A percentile compares a stretch with the other conserved stretches of the same genome.
Evolutionary conservation across 1,139 yeast genomes (phyloP).

Genomic region (Torulaspora pretoriensis): DNA sequence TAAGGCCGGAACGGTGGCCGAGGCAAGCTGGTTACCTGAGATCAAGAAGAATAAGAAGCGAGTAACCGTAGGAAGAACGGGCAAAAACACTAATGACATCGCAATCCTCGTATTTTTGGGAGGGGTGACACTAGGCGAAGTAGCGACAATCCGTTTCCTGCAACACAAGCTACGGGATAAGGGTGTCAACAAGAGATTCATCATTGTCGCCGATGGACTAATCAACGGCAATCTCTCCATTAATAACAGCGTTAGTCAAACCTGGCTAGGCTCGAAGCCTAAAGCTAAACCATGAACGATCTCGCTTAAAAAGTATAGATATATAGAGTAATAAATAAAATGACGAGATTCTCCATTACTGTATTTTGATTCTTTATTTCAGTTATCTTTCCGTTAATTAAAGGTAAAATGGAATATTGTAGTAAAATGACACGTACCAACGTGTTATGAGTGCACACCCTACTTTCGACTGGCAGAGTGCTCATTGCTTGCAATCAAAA

Average conservation of each 20-base stretch:
- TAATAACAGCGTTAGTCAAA: conserved; percentile 2
- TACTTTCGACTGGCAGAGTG: neutral
- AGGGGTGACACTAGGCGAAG: conserved; percentile 36
- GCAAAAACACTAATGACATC: conserved; percentile 17
- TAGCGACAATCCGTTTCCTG: conserved; percentile 30
- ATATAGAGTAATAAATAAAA: conserved; percentile 7
- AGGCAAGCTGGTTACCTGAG: conserved; percentile 27
- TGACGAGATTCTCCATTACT: conserved; percentile 9
- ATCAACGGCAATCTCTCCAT: conserved; percentile 14
- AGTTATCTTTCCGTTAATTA: conserved; percentile 9
- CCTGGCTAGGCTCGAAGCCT: neutral
- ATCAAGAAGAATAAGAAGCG: conserved; percentile 19
- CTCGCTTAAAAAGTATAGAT: conserved; percentile 3
- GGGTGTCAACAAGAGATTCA: conserved; percentile 29
- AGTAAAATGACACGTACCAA: conserved; percentile 7
- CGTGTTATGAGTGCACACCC: neutral
- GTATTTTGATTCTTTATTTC: conserved; percentile 5
- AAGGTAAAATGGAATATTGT: conserved; percentile 10
- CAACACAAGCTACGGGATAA: conserved; percentile 24
- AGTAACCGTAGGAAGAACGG: conserved; percentile 8
- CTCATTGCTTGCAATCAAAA: conserved; percentile 1
- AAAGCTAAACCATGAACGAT: conserved; percentile 1
- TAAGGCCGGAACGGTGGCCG: conserved; percentile 13
- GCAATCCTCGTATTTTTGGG: conserved; percentile 32
- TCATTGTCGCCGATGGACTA: conserved; percentile 31